Evolutionary conservation across 805 yeast genomes (phyloP).

Genomic region (Cyberlindnera maclurae): DNA sequence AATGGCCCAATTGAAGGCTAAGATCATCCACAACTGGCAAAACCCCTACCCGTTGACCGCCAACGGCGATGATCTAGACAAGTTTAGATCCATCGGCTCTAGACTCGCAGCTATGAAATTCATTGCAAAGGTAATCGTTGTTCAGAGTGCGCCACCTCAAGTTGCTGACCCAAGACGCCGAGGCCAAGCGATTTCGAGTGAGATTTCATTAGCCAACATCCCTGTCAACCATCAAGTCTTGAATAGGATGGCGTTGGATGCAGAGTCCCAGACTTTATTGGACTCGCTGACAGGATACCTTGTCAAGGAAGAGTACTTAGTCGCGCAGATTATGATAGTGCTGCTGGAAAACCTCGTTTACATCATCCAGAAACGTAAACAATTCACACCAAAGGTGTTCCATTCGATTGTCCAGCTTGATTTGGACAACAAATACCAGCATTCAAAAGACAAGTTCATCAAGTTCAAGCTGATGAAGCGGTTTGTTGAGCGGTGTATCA

Average conservation of each 20-base stretch:
- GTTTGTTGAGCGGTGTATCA: constrained; percentile 56
- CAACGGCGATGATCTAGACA: constrained; percentile 18
- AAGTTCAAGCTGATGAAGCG: constrained; percentile 49
- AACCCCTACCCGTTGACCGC: constrained; percentile 46
- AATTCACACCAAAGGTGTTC: constrained; percentile 48
- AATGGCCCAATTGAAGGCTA: constrained; percentile 47
- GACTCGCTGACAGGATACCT: constrained; percentile 57
- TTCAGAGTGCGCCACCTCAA: constrained; percentile 39
- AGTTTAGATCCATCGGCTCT: constrained; percentile 45
- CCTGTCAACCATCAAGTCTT: constrained; percentile 56
- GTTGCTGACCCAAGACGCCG: constrained; percentile 22
- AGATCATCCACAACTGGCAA: constrained; percentile 56
- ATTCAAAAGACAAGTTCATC: constrained; percentile 30
- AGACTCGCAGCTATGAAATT: constrained; percentile 70
- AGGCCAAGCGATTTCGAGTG: constrained; percentile 12
- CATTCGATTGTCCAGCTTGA: constrained; percentile 55
- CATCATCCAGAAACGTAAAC: constrained; percentile 61
- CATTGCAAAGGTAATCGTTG: constrained; percentile 49
- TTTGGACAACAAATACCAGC: constrained; percentile 46
- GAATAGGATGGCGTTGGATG: constrained; percentile 45
- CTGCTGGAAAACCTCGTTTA: constrained; percentile 56
- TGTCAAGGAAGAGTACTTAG: constrained; percentile 44
- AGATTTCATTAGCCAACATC: constrained; percentile 17
- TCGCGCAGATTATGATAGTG: constrained; percentile 59
- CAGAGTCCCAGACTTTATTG: constrained; percentile 63